Conservation (phyloP, 2,329 filamentous ascomycete genomes). For the Fusarium piperis region DNA sequence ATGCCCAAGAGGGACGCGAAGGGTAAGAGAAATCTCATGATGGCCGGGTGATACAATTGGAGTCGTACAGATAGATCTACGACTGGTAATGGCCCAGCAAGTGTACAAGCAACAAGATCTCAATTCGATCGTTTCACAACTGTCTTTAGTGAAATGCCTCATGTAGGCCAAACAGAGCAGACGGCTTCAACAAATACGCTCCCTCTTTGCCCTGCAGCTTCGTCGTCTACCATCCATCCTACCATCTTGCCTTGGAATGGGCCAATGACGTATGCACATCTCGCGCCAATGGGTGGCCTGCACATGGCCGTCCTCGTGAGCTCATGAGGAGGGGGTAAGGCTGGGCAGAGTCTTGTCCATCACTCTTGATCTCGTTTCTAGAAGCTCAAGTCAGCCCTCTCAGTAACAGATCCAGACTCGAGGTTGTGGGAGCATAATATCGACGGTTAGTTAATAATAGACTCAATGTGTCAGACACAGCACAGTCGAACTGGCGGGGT, state of each 20-base stretch:
- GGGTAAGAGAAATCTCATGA: slow-evolving; percentile 26
- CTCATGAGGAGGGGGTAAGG: slow-evolving; percentile 20
- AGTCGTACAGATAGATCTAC: background rate
- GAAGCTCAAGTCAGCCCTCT: background rate
- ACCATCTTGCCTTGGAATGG: slow-evolving; percentile 32
- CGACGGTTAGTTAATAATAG: background rate
- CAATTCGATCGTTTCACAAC: background rate
- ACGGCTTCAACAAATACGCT: slow-evolving; percentile 1
- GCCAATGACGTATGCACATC: slow-evolving; percentile 31
- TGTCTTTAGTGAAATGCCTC: background rate
- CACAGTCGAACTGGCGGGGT: slow-evolving; percentile 29
- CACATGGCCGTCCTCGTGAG: slow-evolving; percentile 25
- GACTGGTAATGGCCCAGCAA: background rate
- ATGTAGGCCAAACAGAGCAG: background rate
- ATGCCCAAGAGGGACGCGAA: slow-evolving; percentile 20
- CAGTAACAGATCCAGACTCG: background rate
- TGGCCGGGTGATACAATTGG: background rate
- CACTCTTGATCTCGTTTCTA: background rate
- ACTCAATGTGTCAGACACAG: slow-evolving; percentile 1
- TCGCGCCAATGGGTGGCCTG: slow-evolving; percentile 27
- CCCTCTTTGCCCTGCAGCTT: slow-evolving; percentile 24
- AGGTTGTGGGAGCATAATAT: slow-evolving; percentile 2
- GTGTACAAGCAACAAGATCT: background rate
- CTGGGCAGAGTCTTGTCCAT: slow-evolving; percentile 16
- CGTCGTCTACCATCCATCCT: slow-evolving; percentile 17